A percentile compares a stretch with the other conserved stretches of the same genome.
These are phyloP conservation scores for Apiotrichum gamsii DNA, from an alignment of 1,284 basidiomycete species.

Conservation along the genomic window DNA sequence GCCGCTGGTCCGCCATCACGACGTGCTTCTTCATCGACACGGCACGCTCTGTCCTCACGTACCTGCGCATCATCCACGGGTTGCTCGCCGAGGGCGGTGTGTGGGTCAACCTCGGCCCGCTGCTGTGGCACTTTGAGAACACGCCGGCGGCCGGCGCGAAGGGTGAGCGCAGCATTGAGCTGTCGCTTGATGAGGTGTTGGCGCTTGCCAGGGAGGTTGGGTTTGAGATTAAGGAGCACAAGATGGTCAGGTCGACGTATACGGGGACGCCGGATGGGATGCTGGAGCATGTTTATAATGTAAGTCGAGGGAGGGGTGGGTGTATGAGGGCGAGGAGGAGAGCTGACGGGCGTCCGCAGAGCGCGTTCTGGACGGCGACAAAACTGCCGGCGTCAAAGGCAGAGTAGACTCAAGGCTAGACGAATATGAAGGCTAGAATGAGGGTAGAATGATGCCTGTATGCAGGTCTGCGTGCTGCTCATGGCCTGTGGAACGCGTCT, in stretches of 20 bases:
- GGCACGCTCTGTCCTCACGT: slow-evolving; percentile 86
- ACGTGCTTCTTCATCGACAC: slow-evolving; percentile 99
- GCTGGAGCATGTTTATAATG: slow-evolving; percentile 81
- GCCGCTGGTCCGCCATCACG: slow-evolving; percentile 78
- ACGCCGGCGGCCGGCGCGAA: slow-evolving; percentile 49
- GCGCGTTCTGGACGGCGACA: no score
- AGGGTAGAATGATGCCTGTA: no score
- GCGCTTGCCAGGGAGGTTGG: slow-evolving; percentile 67
- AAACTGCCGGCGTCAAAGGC: no score
- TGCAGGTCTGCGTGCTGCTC: no score
- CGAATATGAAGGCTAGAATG: no score
- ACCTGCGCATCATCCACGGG: slow-evolving; percentile 71
- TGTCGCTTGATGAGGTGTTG: slow-evolving; percentile 83
- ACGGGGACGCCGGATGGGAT: slow-evolving; percentile 76
- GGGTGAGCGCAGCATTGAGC: slow-evolving; percentile 71
- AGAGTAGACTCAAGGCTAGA: no score
- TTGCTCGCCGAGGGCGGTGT: slow-evolving; percentile 75
- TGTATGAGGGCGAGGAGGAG: no score
- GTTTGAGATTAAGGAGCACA: slow-evolving; percentile 78
- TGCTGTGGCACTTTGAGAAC: slow-evolving; percentile 96
- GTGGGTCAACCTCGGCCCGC: slow-evolving; percentile 88
- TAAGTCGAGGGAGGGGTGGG: no score
- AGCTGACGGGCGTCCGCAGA: no score
- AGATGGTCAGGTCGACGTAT: slow-evolving; percentile 73
- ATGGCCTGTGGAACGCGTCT: no score